A percentile compares a stretch with the other conserved stretches of the same genome.
Evolutionary conservation across 2,329 filamentous ascomycete genomes (phyloP).

Genomic region (Pseudocercospora macadamiae): DNA sequence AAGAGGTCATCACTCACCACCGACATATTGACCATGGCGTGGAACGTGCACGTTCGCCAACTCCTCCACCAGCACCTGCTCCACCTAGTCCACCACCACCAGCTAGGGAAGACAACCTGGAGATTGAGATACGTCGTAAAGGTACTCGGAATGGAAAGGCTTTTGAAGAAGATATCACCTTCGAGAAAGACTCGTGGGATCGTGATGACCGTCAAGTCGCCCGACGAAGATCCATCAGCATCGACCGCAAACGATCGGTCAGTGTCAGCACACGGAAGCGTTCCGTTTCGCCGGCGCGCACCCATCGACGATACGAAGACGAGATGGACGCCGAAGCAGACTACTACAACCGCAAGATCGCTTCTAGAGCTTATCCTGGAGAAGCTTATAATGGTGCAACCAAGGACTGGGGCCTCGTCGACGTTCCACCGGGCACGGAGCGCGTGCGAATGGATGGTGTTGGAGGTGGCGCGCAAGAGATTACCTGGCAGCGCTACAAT

Average conservation of each 20-base stretch:
- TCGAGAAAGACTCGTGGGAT: conserved; percentile 59
- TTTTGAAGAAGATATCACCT: conserved; percentile 68
- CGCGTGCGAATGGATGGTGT: conserved; percentile 80
- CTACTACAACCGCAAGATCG: conserved; percentile 68
- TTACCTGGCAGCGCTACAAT: conserved; percentile 78
- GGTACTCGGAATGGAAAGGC: conserved; percentile 50
- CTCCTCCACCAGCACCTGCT: conserved; percentile 44
- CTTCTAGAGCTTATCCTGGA: conserved; percentile 69
- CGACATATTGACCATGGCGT: conserved; percentile 79
- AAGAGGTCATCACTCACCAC: conserved; percentile 88
- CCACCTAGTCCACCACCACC: conserved; percentile 52
- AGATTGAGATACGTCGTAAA: conserved; percentile 59
- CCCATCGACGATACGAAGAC: conserved; percentile 46
- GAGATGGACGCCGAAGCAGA: conserved; percentile 60
- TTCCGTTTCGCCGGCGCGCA: conserved; percentile 34
- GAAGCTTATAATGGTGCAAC: conserved; percentile 76
- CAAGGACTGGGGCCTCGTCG: conserved; percentile 78
- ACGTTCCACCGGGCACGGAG: conserved; percentile 81
- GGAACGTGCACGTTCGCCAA: conserved; percentile 51
- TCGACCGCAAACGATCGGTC: conserved; percentile 27
- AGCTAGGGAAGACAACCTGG: conserved; percentile 51
- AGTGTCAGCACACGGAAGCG: conserved; percentile 40
- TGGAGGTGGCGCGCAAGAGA: conserved; percentile 74
- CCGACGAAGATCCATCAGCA: conserved; percentile 39
- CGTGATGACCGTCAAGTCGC: conserved; percentile 22